phyloP scores from a whole-genome alignment of 2,329 filamentous ascomycete genomes.

The Microsporum ferrugineum region DNA sequence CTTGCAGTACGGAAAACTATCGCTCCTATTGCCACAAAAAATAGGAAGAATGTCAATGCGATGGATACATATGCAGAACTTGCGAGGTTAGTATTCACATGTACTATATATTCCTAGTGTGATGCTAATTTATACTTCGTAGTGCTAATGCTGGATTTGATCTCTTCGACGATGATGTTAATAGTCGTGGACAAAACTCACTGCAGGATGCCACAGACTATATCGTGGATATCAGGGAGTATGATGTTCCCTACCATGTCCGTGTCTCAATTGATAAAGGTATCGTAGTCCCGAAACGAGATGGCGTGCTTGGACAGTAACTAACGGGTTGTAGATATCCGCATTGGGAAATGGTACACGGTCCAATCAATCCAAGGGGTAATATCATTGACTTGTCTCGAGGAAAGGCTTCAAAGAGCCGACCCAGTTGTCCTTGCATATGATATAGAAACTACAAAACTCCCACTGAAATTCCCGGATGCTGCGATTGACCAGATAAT shows the following conservation, averaged over 20 bases:
- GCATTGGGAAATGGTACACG: conserved; percentile 93
- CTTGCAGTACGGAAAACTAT: conserved; percentile 74
- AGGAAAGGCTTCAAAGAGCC: conserved; percentile 76
- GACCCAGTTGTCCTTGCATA: conserved; percentile 98
- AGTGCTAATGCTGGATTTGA: conserved; percentile 76
- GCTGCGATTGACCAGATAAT: conserved; percentile 91
- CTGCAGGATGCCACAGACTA: conserved; percentile 89
- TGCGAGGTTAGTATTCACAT: conserved; percentile 48
- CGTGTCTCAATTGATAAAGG: conserved; percentile 93
- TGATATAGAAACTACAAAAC: conserved; percentile 95
- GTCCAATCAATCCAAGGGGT: conserved; percentile 88
- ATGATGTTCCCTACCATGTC: conserved; percentile 98
- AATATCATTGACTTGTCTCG: conserved; percentile 70
- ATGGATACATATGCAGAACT: conserved; percentile 99
- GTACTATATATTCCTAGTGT: too few relatives aligned
- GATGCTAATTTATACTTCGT: conserved; percentile 11
- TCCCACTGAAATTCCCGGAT: conserved; percentile 93
- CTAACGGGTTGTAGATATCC: conserved; percentile 55
- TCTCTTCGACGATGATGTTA: conserved; percentile 83
- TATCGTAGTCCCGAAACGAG: conserved; percentile 24
- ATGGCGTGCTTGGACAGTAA: not conserved
- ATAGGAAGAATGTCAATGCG: conserved; percentile 88
- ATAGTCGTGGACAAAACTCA: conserved; percentile 66
- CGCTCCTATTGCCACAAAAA: conserved; percentile 86
- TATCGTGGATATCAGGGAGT: conserved; percentile 97